These are phyloP conservation scores for Lachancea meyersii DNA, from an alignment of 805 yeast genomes.

Conservation along the genomic window DNA sequence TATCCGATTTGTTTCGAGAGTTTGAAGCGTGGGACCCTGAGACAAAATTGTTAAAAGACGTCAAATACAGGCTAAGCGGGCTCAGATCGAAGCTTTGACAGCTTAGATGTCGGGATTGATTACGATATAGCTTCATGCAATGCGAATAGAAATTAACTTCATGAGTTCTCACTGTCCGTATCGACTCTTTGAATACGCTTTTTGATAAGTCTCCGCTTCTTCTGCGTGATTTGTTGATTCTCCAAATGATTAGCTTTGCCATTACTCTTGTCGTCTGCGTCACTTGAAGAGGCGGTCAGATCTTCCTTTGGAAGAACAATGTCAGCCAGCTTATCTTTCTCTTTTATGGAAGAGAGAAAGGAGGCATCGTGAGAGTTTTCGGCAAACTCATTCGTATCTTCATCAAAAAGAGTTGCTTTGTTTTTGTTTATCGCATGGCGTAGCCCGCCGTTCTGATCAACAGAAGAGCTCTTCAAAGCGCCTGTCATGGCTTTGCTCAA, in stretches of 20 bases:
- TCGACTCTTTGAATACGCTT: slow-evolving; percentile 19
- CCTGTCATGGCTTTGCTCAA: slow-evolving; percentile 19
- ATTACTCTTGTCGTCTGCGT: slow-evolving; percentile 1
- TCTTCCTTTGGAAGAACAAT: slow-evolving; percentile 16
- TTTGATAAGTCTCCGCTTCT: slow-evolving; percentile 18
- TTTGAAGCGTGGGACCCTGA: slow-evolving; percentile 88
- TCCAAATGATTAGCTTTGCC: background rate
- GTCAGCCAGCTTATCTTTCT: slow-evolving; percentile 13
- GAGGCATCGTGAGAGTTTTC: slow-evolving; percentile 17
- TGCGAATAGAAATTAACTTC: background rate
- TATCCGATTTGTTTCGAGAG: slow-evolving; percentile 54
- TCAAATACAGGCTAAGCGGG: slow-evolving; percentile 72
- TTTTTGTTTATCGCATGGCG: slow-evolving; percentile 20
- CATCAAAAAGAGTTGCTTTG: slow-evolving; percentile 18
- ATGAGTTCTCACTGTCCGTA: slow-evolving; percentile 5
- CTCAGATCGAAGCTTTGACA: slow-evolving; percentile 27
- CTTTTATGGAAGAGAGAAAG: slow-evolving; percentile 17
- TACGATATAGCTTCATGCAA: background rate
- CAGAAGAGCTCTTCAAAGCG: slow-evolving; percentile 17
- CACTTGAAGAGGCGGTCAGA: slow-evolving; percentile 13
- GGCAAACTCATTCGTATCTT: slow-evolving; percentile 15
- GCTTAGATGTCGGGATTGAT: background rate
- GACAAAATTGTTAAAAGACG: slow-evolving; percentile 70
- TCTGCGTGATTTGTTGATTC: slow-evolving; percentile 1
- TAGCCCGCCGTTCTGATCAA: slow-evolving; percentile 17